Evolutionary conservation across 176 grass and related monocot genomes (phyloP), one percentile per base, ranked within the genome.

Genomic region (Tillandsia leiboldiana): DNA sequence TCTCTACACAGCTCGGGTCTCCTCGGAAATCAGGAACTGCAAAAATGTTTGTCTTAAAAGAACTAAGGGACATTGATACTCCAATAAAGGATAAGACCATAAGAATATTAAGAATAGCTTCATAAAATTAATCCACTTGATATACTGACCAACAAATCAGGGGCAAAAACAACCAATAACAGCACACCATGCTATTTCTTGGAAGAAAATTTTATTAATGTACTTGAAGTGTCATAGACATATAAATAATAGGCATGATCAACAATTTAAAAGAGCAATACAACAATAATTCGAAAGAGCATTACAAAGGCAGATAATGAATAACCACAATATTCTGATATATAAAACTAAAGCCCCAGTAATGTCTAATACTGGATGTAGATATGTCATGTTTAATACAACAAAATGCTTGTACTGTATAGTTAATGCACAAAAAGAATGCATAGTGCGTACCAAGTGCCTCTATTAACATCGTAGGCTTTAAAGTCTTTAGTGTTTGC

Each of bases 21-120:
- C 93, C 93, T 64, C 77, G 86, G 66, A 97, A 97, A 85, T 97
- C 93, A 70, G 93, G 89, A 63, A 97, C 93, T 92, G 76, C 72
- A 83, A 63, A 42, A 70, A 78, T 62, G 56, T 62, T 20, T 77
- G 2, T 59, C 20, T 59, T 59, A 8, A 22, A 59, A 22, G 29
- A 59, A 17, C 56, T 58, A n/a, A 58, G 9, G 54, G 2, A 58
- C 18, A 58, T 8, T 58, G 18, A 58, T 58, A 20, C 6, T n/a
- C 54, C 14, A 58, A 7, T 1, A 58, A 14, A 17, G 5, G 15
- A 17, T 18, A 59, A 54, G 12, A 54, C 1, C 52, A 12, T 54
- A 18, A 14, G 18, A 18, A 22, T 59, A 59, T 17, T 22, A 59
- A 59, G 56, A 59, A 22, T n/a, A 56, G n/a, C 7, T 9, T 59